Base-by-base conservation (phyloP, 148 eudicot species). In the Nepenthes mirabilis region DNA sequence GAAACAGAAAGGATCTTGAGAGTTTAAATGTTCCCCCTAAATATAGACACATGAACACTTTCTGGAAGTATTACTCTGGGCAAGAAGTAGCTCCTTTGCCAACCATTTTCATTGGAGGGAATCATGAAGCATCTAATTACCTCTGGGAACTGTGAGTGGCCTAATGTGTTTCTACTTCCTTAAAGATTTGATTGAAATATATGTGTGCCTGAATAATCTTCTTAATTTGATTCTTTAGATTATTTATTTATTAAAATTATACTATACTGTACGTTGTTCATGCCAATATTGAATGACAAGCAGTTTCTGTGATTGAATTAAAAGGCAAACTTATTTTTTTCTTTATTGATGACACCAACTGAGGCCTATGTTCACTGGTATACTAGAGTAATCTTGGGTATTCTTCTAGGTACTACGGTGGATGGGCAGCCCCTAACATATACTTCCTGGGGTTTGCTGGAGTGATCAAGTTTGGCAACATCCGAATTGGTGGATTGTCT, bases 51-150 rank as follows among this genome's bases (percentile, higher is more conserved):
- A 93, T 93, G 99, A 82, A 86, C 65, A 77, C 95, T 58, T 93
- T 93, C 66, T 93, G 99, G 96, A 93, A 93, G 71, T 93, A 93
- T 72, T 93, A 88, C 58, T 86, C 95, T 0, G 99, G 99, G 52
- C 79, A 88, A 75, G 93, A 75, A 77, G 80, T 81, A 51, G 99
- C 99, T 69, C 99, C 99, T 34, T 63, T 88, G 67, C 96, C 99
- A 64, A 93, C 99, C 65, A 65, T 93, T 70, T 93, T 93, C 69
- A 84, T 93, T 68, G 99, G 99, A 11, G 99, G 99, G 43, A 93
- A 93, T 77, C 99, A 93, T 14, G 99, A 93, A 75, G 99, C 99
- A 33, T 93, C 99, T 43, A 93, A 93, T 72, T 81, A 88, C 70
- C 83, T 93, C 12, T 93, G 99, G 99, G 99, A 93, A 79, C 49